A percentile compares a stretch with the other conserved stretches of the same genome.
These are phyloP conservation scores for Zygnema circumcarinatum DNA, from an alignment of 139 green algal genomes.

Conservation along the genomic window DNA sequence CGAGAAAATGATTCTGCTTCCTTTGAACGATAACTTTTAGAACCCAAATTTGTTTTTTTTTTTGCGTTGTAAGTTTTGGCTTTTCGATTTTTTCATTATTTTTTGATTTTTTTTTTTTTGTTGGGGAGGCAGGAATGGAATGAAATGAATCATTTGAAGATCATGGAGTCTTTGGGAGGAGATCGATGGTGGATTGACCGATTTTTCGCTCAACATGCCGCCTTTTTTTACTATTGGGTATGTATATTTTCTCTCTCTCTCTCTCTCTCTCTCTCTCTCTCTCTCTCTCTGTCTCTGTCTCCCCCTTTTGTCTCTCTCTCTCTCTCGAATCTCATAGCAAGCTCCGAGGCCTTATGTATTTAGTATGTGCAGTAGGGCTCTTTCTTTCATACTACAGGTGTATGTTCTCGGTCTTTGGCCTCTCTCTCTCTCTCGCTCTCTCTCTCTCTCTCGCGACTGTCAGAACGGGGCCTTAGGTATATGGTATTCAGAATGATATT, in stretches of 20 bases:
- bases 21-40: neutral
- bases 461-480: too few species aligned
- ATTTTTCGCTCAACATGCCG: constrained; percentile 58
- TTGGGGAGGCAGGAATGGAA: constrained; percentile 62
- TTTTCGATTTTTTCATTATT: neutral
- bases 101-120: too few species aligned
- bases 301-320: neutral
- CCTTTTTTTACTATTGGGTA: constrained; percentile 60
- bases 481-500: too few species aligned
- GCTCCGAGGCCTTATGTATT: too few species aligned
- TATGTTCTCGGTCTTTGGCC: too few species aligned
- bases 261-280: neutral
- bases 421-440: too few species aligned
- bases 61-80: neutral
- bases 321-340: too few species aligned
- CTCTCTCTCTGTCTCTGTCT: neutral
- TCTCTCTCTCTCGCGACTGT: too few species aligned
- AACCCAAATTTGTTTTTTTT: neutral
- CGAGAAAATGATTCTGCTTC: too few species aligned
- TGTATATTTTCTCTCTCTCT: neutral
- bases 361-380: too few species aligned
- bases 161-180: constrained; percentile 95
- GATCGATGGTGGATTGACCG: constrained; percentile 89
- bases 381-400: too few species aligned
- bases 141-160: constrained; percentile 75